phyloP scores from a whole-genome alignment of 2,329 filamentous ascomycete species.

The Diaporthe helianthi region DNA sequence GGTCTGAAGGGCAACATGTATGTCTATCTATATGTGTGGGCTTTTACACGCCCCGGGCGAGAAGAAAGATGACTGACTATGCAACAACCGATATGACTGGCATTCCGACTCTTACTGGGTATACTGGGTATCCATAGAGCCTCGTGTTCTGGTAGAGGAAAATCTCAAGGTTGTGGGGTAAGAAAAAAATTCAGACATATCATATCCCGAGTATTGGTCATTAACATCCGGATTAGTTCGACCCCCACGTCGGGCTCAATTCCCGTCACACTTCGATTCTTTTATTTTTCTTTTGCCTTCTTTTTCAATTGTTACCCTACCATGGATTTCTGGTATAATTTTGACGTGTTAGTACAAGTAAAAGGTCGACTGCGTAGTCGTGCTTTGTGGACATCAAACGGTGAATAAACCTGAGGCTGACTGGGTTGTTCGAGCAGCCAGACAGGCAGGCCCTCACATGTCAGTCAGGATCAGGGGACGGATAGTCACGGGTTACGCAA shows the following conservation, averaged over 20 bases:
- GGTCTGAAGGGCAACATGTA: neutral
- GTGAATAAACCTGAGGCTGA: neutral
- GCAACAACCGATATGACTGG: neutral
- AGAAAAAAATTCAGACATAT: constrained; percentile 12
- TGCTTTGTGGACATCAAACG: neutral
- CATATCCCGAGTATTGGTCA: neutral
- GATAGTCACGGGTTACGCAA: neutral
- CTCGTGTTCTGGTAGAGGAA: constrained; percentile 4
- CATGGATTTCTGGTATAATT: neutral
- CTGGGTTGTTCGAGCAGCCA: neutral
- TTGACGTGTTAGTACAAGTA: no score
- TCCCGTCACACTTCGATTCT: constrained; percentile 33
- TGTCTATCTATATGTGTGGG: no score
- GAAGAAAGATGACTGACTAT: neutral
- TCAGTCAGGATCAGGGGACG: neutral
- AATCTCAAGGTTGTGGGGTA: constrained; percentile 31
- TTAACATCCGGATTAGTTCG: constrained; percentile 34
- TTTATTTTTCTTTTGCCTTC: constrained; percentile 6
- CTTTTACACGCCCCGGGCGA: no score
- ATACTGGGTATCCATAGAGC: no score
- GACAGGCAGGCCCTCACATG: neutral
- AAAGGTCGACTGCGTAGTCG: no score
- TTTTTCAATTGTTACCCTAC: neutral
- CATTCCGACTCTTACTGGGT: constrained; percentile 62
- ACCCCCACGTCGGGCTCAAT: constrained; percentile 41